Evolutionary conservation across 306 rosid species (phyloP).

Genomic region (Morella rubra): DNA sequence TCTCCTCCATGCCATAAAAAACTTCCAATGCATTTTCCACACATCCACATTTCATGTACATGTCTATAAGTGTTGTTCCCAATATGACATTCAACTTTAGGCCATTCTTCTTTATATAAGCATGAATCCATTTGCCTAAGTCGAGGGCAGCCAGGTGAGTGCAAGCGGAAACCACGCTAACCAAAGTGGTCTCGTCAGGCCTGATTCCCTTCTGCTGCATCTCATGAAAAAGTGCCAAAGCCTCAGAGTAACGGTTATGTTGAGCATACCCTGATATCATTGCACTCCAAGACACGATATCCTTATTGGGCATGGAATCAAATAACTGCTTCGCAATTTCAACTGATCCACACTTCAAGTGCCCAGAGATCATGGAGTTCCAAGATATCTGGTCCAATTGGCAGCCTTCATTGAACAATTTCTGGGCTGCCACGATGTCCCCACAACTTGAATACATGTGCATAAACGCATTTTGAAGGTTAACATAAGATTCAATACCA

Average conservation of each 20-base stretch:
- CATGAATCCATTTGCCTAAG: constrained; percentile 74
- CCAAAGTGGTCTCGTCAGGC: constrained; percentile 69
- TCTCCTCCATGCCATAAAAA: constrained; percentile 56
- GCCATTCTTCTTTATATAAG: constrained; percentile 55
- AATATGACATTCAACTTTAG: constrained; percentile 33
- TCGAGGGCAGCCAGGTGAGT: constrained; percentile 70
- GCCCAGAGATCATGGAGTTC: constrained; percentile 88
- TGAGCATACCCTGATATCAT: constrained; percentile 81
- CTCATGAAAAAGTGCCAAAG: constrained; percentile 61
- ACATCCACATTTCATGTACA: constrained; percentile 81
- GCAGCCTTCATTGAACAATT: constrained; percentile 51
- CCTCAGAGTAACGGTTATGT: constrained; percentile 53
- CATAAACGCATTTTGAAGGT: constrained; percentile 73
- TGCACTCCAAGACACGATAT: constrained; percentile 79
- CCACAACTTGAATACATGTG: constrained; percentile 65
- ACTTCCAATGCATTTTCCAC: constrained; percentile 64
- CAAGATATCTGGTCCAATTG: constrained; percentile 67
- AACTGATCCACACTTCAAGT: constrained; percentile 56
- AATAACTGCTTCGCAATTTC: constrained; percentile 60
- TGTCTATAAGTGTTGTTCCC: constrained; percentile 46
- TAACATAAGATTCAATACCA: constrained; percentile 63
- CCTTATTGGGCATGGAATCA: constrained; percentile 57
- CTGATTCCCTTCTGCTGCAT: constrained; percentile 61
- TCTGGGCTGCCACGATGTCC: constrained; percentile 50
- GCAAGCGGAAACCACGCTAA: constrained; percentile 72